Base-by-base conservation (phyloP, 768 basidiomycete species). In the Collybiopsis confluens region DNA sequence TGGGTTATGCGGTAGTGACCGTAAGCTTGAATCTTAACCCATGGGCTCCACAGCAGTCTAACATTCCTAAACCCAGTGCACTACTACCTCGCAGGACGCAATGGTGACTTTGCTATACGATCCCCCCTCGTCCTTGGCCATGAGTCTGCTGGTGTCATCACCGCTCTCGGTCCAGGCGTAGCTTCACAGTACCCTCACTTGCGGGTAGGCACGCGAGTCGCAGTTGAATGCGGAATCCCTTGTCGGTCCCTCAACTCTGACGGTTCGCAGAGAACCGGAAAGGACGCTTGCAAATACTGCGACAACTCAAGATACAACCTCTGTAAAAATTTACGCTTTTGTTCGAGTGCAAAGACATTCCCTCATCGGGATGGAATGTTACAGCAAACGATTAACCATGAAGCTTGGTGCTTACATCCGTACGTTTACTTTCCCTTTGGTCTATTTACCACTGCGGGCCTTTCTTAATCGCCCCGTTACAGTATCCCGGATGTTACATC, bases 291-390 rank as follows among this genome's bases (percentile, higher is more conserved):
- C 71, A 68, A 73, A 28, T 85, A 76, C 65, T 93, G 91, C 70
- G 58, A 69, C 35, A 75, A 81, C 56, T 90, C 89, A 13, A 81
- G 92, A 20, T 98, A 98, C 74, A 98, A 98, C 73, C 82, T 98
- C 55, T 98, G 95, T 79, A 85, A 85, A 57, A 74, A 76, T 59
- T 83, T 98, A 84, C 82, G 90, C 59, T 98, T 98, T 74, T 89
- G 88, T 59, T 86, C 83, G 57, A 88, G 85, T 55, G 95, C 95
- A 41, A 88, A 94, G 65, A 90, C 90, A 23, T 93, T 87, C 68
- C 95, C 95, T 48, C 95, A 98, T 65, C 77, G 86, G 26, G 95
- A 98, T 61, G 95, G 95, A 7, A 96, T 93, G 10, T 80, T 98
- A 28, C 90, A 93, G 67, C 80, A 82, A 46, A 74, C 78, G 58